These are phyloP conservation scores for Cucumis sativus DNA, from an alignment of 306 rosid genomes.

Conservation along the genomic window DNA sequence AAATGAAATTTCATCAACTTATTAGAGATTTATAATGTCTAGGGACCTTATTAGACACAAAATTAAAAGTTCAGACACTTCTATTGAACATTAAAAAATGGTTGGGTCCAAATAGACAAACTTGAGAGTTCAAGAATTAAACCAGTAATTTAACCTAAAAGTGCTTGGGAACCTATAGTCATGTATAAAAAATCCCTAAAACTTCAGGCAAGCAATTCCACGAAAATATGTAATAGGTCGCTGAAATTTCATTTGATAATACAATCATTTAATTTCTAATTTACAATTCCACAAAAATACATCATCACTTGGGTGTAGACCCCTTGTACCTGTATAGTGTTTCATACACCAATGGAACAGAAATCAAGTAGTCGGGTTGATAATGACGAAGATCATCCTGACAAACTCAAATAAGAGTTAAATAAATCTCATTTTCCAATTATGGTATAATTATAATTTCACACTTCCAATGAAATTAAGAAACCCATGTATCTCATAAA, in stretches of 20 bases:
- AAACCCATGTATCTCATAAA: neutral
- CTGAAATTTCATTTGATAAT: neutral
- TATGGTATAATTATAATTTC: neutral
- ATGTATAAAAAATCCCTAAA: neutral
- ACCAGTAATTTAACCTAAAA: neutral
- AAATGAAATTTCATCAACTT: no score
- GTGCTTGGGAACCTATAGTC: neutral
- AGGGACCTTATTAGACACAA: no score
- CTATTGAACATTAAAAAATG: no score
- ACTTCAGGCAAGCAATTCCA: neutral
- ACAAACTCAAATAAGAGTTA: constrained; percentile 8
- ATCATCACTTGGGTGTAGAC: neutral
- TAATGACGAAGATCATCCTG: constrained; percentile 63
- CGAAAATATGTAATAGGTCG: no score
- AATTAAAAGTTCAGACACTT: no score
- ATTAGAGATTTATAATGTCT: neutral
- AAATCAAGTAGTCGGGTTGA: constrained; percentile 63
- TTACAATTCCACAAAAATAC: neutral
- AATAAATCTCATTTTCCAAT: neutral
- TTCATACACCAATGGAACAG: constrained; percentile 90
- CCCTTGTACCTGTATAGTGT: constrained; percentile 70
- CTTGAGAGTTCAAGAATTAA: no score
- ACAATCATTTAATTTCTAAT: neutral
- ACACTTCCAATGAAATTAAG: neutral
- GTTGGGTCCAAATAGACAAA: neutral